Percentiles rank a stretch among this genome's conserved stretches.
These are phyloP conservation scores for Limtongozyma cylindracea DNA, from an alignment of 805 yeast genomes.

Conservation along the genomic window DNA sequence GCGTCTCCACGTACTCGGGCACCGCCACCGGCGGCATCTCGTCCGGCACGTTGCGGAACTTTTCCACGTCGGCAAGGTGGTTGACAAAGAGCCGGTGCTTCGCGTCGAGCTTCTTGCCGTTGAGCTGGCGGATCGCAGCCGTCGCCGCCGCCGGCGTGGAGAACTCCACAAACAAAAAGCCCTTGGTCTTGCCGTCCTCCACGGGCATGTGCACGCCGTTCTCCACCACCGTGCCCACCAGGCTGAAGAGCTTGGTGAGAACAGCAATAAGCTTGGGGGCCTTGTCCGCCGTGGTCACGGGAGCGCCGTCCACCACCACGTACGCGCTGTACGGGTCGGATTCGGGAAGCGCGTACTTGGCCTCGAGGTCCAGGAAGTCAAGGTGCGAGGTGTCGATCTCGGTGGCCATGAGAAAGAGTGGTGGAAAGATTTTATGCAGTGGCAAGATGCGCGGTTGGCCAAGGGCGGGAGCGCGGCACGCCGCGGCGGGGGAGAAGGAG, in stretches of 20 bases:
- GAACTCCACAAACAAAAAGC: conserved; percentile 69
- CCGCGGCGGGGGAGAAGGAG: too few species aligned
- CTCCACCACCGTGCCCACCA: conserved; percentile 45
- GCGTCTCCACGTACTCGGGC: conserved; percentile 54
- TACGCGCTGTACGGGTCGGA: conserved; percentile 45
- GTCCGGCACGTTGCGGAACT: conserved; percentile 34
- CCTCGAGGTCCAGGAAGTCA: conserved; percentile 72
- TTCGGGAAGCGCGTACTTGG: conserved; percentile 31
- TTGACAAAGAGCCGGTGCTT: conserved; percentile 79
- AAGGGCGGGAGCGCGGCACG: too few species aligned
- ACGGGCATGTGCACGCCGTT: conserved; percentile 67
- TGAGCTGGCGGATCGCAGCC: conserved; percentile 54
- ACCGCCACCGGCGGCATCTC: too few species aligned
- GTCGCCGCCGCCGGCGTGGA: conserved; percentile 40
- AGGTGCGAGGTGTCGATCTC: conserved; percentile 21
- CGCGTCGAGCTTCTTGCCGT: conserved; percentile 80
- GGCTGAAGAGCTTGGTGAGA: conserved; percentile 50
- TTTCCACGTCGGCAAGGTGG: conserved; percentile 61
- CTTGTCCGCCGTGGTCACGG: conserved; percentile 80
- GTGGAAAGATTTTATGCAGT: too few species aligned
- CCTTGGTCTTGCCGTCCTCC: conserved; percentile 58
- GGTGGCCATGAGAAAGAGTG: background rate
- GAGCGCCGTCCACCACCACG: conserved; percentile 85
- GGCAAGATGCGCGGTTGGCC: too few species aligned
- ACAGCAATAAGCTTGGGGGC: conserved; percentile 69